Percentiles rank a stretch among this genome's conserved stretches.
Conservation (phyloP, 1,139 yeast genomes). For the Diutina siamensis region DNA sequence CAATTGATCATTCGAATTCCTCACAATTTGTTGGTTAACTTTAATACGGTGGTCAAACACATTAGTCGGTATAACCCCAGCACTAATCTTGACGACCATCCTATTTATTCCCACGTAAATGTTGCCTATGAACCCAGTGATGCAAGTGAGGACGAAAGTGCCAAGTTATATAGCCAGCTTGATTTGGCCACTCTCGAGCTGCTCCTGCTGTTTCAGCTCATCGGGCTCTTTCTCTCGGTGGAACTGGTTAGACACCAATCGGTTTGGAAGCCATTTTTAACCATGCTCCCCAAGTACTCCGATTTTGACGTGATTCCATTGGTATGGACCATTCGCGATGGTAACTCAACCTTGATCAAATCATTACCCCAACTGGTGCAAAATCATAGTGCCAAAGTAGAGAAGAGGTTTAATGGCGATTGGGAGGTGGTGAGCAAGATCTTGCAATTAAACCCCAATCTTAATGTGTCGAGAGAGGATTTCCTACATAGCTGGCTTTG, state of each 20-base stretch:
- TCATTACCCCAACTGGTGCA: slow-evolving; percentile 29
- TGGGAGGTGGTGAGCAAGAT: slow-evolving; percentile 14
- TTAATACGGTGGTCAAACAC: slow-evolving; percentile 39
- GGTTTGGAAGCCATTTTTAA: slow-evolving; percentile 56
- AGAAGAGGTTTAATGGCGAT: slow-evolving; percentile 27
- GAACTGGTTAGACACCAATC: slow-evolving; percentile 34
- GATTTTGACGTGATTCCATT: slow-evolving; percentile 43
- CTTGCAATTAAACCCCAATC: slow-evolving; percentile 12
- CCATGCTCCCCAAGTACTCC: slow-evolving; percentile 38
- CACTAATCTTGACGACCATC: slow-evolving; percentile 7
- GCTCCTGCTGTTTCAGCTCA: slow-evolving; percentile 36
- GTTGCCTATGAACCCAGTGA: slow-evolving; percentile 15
- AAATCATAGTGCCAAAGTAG: slow-evolving; percentile 25
- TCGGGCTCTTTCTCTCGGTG: slow-evolving; percentile 35
- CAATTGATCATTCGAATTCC: slow-evolving; percentile 47
- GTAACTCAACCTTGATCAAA: slow-evolving; percentile 15
- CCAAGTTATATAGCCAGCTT: slow-evolving; percentile 23
- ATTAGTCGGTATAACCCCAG: slow-evolving; percentile 16
- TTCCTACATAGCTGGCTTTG: slow-evolving; percentile 73
- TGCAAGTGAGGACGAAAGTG: slow-evolving; percentile 15
- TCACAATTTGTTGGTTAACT: slow-evolving; percentile 47
- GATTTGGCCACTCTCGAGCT: slow-evolving; percentile 18
- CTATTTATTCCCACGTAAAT: slow-evolving; percentile 11
- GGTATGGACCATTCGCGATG: slow-evolving; percentile 16
- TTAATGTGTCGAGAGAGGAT: slow-evolving; percentile 10